Evolutionary conservation across 805 yeast species (phyloP), one percentile per base, ranked within the genome.

Genomic region (Yarrowia divulgata): DNA sequence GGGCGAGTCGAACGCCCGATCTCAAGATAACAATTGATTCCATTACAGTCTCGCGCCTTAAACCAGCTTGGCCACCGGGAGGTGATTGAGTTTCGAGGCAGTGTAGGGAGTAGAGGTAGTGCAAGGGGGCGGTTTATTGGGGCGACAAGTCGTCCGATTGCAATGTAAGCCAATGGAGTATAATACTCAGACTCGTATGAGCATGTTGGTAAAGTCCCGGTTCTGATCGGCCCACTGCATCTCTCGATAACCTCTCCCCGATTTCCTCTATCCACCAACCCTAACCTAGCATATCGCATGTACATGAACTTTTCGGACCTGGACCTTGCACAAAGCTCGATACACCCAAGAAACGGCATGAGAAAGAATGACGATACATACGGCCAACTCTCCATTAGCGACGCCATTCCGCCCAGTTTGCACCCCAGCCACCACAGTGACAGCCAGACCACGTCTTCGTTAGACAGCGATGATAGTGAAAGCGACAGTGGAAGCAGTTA

Each of bases 1-100:
- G 68, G 68, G 68, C 57, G 68, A 63, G 68, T 63, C 68, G 68
- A 63, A 63, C 68, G 57, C 68, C 68, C 68, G 68, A 63, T 63
- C 68, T 63, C 68, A 63, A 63, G 68, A 63, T 63, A 23, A 46
- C 68, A 63, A 63, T 19, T 63, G 48, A n/a, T 63, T 18, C 68
- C 68, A 48, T 63, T 63, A 63, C 68, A 63, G 68, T 63, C 68
- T 63, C 68, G 68, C 68, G 68, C 68, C 68, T 63, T 63, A 63
- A 63, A 63, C 68, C 68, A 63, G 57, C 68, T 63, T 48, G 68
- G 68, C 68, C 68, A 63, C 68, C 68, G 68, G 68, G 68, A 63
- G 67, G n/a, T 14, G 45, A 19, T 54, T 54, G 60, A 23, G 45
- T 39, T 54, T 54, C 60, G 35, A 42, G 39, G 45, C 35, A n/a